Base-by-base conservation (phyloP, 768 basidiomycete genomes). In the Mycena vitilis region DNA sequence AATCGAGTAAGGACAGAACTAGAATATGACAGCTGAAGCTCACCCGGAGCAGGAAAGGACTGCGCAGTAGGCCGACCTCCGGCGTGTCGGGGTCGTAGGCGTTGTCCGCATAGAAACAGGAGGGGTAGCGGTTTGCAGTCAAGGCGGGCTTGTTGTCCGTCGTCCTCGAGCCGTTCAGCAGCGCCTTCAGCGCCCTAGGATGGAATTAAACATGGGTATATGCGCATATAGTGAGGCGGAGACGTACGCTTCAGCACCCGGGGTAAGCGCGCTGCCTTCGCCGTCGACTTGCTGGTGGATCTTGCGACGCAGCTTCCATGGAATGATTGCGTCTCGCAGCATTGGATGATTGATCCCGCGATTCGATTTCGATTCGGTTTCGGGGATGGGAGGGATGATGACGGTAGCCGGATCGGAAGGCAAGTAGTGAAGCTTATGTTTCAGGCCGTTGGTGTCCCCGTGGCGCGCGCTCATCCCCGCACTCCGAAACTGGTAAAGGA, bases 91-190 rank as follows among this genome's bases (percentile, higher is more conserved):
- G 40, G 34, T 58, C 22, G 12, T 47, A 58, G 5, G 7, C 18
- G 25, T 18, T 42, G 38, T 58, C 57, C 2, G 40, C 57, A 18
- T 58, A 58, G 22, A 58, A 58, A 18, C 57, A 58, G 2, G 57
- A 42, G 1, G 57, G 57, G 12, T 8, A 58, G 5, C 15, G 2
- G 13, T 10, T 23, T 5, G n/a, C n/a, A 1, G 57, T 58, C 40
- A 58, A 18, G n/a, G 23, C 44, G 12, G 36, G n/a, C 25, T 42
- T 45, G 7, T 25, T 42, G 22, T 44, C 23, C 16, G 37, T 15
- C 3, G 13, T 3, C 16, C 23, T 37, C 5, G 12, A 44, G 20
- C 38, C 38, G 7, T 37, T 20, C 4, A 42, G 15, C 22, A 58
- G 57, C 2, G 40, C 57, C 16, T 58, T 44, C 22, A 42, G 57